phyloP scores from a whole-genome alignment of 176 grass and related monocot genomes.

The Aegilops tauschii region DNA sequence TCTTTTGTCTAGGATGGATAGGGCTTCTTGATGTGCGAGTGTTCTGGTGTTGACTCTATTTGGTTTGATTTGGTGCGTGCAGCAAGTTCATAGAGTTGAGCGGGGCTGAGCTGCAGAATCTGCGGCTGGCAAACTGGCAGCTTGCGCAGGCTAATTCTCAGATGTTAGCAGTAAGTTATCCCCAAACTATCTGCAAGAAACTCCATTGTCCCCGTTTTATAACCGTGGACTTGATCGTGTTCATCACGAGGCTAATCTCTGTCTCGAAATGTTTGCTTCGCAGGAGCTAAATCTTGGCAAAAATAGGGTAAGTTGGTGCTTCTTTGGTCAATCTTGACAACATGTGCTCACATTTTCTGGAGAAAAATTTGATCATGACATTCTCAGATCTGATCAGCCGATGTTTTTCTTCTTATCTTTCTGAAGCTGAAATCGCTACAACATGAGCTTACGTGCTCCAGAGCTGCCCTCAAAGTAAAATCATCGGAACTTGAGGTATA shows the following conservation, averaged over 20 bases:
- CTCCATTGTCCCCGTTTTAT: neutral
- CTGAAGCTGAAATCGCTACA: conserved; percentile 51
- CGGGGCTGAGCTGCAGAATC: conserved; percentile 42
- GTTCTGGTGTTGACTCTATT: neutral
- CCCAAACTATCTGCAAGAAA: neutral
- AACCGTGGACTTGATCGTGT: neutral
- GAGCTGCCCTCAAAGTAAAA: conserved; percentile 44
- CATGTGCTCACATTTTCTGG: neutral
- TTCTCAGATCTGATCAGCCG: conserved; percentile 2
- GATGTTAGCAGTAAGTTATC: conserved; percentile 38
- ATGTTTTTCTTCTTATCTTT: neutral
- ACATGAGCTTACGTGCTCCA: conserved; percentile 52
- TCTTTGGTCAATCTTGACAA: conserved; percentile 7
- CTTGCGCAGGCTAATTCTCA: conserved; percentile 46
- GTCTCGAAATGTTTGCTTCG: neutral
- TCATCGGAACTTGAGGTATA: conserved; percentile 49
- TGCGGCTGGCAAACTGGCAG: conserved; percentile 47
- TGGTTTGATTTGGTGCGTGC: conserved; percentile 10
- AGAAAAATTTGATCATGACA: neutral
- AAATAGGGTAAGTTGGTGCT: conserved; percentile 35
- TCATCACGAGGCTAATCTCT: neutral
- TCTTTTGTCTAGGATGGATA: neutral
- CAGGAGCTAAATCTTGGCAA: conserved; percentile 54
- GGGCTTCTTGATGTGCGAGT: neutral
- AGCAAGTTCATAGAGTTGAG: conserved; percentile 40